These are phyloP conservation scores for Cyclotella kingstonii DNA, from an alignment of 108 stramenopile species.

Conservation along the genomic window DNA sequence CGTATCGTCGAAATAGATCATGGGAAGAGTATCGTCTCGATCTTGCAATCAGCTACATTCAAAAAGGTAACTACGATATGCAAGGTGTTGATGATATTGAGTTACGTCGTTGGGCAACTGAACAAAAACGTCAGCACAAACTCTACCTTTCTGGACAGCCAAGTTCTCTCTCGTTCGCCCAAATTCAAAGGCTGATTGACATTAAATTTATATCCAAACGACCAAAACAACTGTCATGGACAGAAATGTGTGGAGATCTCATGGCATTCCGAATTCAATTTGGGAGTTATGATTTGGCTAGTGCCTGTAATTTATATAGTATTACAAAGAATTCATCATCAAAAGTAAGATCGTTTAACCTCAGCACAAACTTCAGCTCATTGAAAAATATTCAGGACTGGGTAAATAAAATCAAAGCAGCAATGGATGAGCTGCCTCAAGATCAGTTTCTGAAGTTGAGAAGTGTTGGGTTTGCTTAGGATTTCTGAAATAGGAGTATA, in stretches of 20 bases:
- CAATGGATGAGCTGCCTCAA: conserved; percentile 15
- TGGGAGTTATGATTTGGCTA: conserved; percentile 26
- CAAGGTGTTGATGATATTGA: conserved; percentile 24
- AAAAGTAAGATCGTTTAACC: conserved; percentile 6
- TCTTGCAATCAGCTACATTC: conserved; percentile 33
- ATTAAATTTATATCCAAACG: conserved; percentile 36
- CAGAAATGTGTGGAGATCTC: conserved; percentile 24
- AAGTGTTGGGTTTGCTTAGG: conserved; percentile 22
- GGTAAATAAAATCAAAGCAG: conserved; percentile 14
- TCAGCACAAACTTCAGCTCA: not conserved
- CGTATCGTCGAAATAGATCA: conserved; percentile 19
- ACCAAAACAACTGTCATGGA: conserved; percentile 21
- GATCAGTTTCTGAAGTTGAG: conserved; percentile 19
- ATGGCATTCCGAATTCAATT: conserved; percentile 36
- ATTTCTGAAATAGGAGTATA: too few relatives aligned
- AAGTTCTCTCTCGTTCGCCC: conserved; percentile 15
- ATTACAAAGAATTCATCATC: not conserved
- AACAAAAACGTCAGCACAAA: conserved; percentile 31
- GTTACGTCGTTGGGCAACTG: conserved; percentile 32
- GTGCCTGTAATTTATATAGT: conserved; percentile 7
- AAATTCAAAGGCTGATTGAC: conserved; percentile 33
- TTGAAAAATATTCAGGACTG: conserved; percentile 25
- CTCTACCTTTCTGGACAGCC: conserved; percentile 30
- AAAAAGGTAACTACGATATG: conserved; percentile 34
- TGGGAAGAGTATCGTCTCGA: conserved; percentile 38